These are phyloP conservation scores for Butyriboletus appendiculatus DNA, from an alignment of 1,284 basidiomycete species.

Conservation along the genomic window DNA sequence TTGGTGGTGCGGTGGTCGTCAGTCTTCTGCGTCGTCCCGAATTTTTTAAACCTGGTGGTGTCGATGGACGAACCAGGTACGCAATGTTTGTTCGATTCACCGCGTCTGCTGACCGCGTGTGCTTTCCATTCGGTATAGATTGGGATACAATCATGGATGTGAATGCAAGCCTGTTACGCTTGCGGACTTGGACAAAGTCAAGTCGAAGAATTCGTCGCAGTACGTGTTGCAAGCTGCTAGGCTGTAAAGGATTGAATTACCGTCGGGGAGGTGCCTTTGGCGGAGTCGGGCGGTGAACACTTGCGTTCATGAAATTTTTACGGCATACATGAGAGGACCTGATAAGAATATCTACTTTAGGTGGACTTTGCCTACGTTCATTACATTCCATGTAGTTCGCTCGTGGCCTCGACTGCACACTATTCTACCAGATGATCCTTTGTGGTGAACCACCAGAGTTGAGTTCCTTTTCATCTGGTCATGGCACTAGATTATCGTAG, in stretches of 20 bases:
- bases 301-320: background rate
- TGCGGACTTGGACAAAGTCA: constrained; percentile 72
- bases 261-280: background rate
- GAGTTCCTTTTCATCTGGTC: background rate
- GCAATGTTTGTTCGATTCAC: constrained; percentile 5
- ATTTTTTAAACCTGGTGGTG: constrained; percentile 62
- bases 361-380: background rate
- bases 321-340: background rate
- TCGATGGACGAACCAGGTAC: constrained; percentile 67
- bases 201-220: constrained; percentile 59
- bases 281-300: too few relatives aligned
- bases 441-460: background rate
- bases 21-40: constrained; percentile 73
- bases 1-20: constrained; percentile 80
- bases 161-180: constrained; percentile 63
- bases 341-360: background rate
- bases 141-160: constrained; percentile 81
- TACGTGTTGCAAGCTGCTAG: constrained; percentile 40
- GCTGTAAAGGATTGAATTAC: constrained; percentile 24
- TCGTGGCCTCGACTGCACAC: background rate
- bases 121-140: constrained; percentile 37
- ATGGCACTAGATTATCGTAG: too few relatives aligned
- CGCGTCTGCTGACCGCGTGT: background rate
- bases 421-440: background rate
- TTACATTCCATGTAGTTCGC: background rate